Conservation (phyloP, 495 filamentous ascomycete species). For the Lentithecium fluviatile region DNA sequence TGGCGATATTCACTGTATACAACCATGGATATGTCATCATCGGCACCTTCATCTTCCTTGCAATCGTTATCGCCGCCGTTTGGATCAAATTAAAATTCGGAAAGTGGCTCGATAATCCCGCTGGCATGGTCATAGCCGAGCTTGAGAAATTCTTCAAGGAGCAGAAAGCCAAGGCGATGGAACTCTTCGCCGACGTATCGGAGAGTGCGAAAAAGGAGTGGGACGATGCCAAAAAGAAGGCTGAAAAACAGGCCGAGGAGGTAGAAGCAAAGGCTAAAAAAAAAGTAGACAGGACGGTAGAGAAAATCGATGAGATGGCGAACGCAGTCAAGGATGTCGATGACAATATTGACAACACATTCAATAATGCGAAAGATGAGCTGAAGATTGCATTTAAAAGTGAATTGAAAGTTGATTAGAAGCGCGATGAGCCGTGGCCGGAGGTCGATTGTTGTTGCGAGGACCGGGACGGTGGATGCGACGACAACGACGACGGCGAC, state of each 20-base stretch:
- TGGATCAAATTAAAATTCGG: background rate
- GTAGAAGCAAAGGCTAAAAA: background rate
- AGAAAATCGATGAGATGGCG: background rate
- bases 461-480: no score
- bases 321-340: background rate
- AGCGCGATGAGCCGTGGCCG: no score
- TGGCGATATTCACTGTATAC: background rate
- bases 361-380: no score
- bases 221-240: background rate
- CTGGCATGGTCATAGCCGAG: background rate
- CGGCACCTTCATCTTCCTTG: background rate
- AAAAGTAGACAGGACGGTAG: background rate
- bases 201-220: background rate
- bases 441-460: no score
- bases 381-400: background rate
- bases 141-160: background rate
- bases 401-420: background rate
- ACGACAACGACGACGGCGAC: no score
- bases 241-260: background rate
- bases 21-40: background rate
- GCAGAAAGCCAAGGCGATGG: background rate
- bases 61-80: background rate
- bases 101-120: background rate
- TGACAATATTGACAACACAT: background rate
- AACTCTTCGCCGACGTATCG: background rate